These are phyloP conservation scores for Pugionium dolabratum DNA, from an alignment of 345 rosid species.

Conservation along the genomic window DNA sequence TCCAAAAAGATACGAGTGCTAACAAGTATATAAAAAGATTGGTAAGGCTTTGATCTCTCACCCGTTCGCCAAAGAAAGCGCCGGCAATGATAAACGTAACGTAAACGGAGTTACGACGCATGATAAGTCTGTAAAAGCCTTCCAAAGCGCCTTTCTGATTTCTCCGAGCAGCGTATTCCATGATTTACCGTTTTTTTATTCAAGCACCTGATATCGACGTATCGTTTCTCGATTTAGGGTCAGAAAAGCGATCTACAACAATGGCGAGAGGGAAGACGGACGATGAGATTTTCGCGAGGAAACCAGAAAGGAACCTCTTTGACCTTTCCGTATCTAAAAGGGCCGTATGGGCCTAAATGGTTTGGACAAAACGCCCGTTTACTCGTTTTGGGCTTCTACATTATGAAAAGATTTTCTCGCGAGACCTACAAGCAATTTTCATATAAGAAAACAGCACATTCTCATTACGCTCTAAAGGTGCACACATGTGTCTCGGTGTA, in stretches of 20 bases:
- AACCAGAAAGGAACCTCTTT: not conserved
- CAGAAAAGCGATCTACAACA: slow-evolving; percentile 31
- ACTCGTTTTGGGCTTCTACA: too few relatives aligned
- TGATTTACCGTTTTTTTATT: slow-evolving; percentile 35
- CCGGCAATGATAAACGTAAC: slow-evolving; percentile 95
- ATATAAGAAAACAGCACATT: not conserved
- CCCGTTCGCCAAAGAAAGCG: slow-evolving; percentile 91
- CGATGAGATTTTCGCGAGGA: slow-evolving; percentile 22
- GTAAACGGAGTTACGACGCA: slow-evolving; percentile 96
- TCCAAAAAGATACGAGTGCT: not conserved
- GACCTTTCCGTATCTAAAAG: slow-evolving; percentile 31
- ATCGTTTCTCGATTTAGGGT: slow-evolving; percentile 37
- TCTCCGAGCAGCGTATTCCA: slow-evolving; percentile 60
- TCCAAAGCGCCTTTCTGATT: slow-evolving; percentile 70
- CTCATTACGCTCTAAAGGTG: not conserved
- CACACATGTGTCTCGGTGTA: not conserved
- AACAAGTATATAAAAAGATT: not conserved
- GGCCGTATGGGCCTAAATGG: not conserved
- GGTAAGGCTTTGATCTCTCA: slow-evolving; percentile 21
- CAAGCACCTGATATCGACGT: slow-evolving; percentile 19
- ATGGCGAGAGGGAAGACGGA: slow-evolving; percentile 14
- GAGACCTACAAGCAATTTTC: too few relatives aligned
- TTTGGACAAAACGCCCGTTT: slow-evolving; percentile 1
- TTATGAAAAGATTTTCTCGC: too few relatives aligned
- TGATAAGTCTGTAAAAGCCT: slow-evolving; percentile 68